These are phyloP conservation scores for Tetraselmis chui DNA, from an alignment of 139 green algal species.

Conservation along the genomic window DNA sequence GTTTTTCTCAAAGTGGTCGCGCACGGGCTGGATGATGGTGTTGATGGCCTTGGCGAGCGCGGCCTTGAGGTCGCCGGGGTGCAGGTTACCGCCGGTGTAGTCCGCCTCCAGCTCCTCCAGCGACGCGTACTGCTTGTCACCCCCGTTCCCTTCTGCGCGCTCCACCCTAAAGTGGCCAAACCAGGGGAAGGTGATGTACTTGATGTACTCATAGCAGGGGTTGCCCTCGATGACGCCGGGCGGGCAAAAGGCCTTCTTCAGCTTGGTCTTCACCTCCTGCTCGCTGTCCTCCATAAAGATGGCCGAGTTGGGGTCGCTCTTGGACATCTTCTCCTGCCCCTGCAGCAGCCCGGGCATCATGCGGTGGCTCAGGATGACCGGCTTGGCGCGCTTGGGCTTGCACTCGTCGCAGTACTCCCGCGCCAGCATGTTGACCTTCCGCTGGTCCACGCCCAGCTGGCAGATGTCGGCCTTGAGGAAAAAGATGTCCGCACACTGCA, in stretches of 20 bases:
- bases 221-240: slow-evolving; percentile 73
- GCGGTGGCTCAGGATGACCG: slow-evolving; percentile 91
- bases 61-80: slow-evolving; percentile 78
- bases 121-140: slow-evolving; percentile 62
- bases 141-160: slow-evolving; percentile 67
- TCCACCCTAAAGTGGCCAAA: slow-evolving; percentile 69
- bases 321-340: slow-evolving; percentile 99
- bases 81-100: slow-evolving; percentile 69
- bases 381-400: slow-evolving; percentile 88
- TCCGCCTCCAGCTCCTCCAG: slow-evolving; percentile 72
- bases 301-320: slow-evolving; percentile 90
- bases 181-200: slow-evolving; percentile 90
- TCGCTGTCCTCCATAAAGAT: slow-evolving; percentile 98
- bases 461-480: slow-evolving; percentile 99
- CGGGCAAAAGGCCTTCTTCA: slow-evolving; percentile 98
- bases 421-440: slow-evolving; percentile 97
- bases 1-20: slow-evolving; percentile 93
- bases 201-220: slow-evolving; percentile 91
- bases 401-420: slow-evolving; percentile 90
- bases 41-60: slow-evolving; percentile 74
- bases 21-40: slow-evolving; percentile 86
- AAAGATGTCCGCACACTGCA: slow-evolving; percentile 99
- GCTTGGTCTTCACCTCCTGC: slow-evolving; percentile 90
- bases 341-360: slow-evolving; percentile 92
- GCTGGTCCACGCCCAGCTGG: slow-evolving; percentile 98